These are phyloP conservation scores for Anastatica hierochuntica DNA, from an alignment of 345 rosid species.

Conservation along the genomic window DNA sequence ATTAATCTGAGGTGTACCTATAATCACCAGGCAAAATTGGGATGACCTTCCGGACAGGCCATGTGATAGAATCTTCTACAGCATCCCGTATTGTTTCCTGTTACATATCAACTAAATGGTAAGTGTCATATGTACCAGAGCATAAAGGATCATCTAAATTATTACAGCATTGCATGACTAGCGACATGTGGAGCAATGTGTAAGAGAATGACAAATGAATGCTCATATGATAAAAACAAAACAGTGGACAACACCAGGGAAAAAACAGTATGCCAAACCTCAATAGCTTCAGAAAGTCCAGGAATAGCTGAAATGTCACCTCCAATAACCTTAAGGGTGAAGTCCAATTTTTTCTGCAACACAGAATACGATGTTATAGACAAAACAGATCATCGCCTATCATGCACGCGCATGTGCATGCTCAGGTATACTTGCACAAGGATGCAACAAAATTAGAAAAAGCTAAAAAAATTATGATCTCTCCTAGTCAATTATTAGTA, in stretches of 20 bases:
- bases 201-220: constrained; percentile 7
- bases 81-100: constrained; percentile 93
- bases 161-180: constrained; percentile 3
- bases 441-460: constrained; percentile 6
- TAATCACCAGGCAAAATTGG: constrained; percentile 98
- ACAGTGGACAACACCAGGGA: background rate
- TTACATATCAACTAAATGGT: constrained; percentile 17
- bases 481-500: constrained; percentile 9
- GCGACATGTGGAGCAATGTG: background rate
- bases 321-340: constrained; percentile 79
- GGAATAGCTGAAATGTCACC: constrained; percentile 92
- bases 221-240: background rate
- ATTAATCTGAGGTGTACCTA: constrained; percentile 41
- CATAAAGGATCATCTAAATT: constrained; percentile 6
- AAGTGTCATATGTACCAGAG: background rate
- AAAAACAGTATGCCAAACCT: constrained; percentile 45
- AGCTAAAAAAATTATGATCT: background rate
- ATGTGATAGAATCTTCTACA: constrained; percentile 87
- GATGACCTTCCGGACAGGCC: constrained; percentile 96
- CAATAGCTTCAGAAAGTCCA: constrained; percentile 76
- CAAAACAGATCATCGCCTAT: background rate
- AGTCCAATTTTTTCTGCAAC: constrained; percentile 90
- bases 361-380: constrained; percentile 9
- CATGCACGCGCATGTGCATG: background rate
- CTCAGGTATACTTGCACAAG: background rate